Percentiles rank a stretch among this genome's conserved stretches.
phyloP scores from a whole-genome alignment of 257 asterid species.

The Salvia splendens region DNA sequence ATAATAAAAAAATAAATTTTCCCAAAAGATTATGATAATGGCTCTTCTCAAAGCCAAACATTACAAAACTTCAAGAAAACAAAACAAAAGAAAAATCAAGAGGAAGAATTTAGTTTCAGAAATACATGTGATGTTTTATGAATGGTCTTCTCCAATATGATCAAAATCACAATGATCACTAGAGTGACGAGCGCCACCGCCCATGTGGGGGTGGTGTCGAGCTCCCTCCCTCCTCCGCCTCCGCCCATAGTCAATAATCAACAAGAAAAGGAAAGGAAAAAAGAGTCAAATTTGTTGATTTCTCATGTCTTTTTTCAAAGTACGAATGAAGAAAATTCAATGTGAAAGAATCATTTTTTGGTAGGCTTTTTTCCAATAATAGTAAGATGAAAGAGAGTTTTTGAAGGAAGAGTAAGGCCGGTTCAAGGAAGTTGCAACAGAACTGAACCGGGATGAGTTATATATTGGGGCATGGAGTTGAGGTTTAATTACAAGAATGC shows the following conservation, averaged over 20 bases:
- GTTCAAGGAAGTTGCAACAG: constrained; percentile 45
- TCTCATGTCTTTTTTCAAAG: constrained; percentile 15
- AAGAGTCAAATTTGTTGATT: constrained; percentile 7
- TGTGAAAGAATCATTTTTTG: constrained; percentile 9
- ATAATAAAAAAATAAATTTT: background rate
- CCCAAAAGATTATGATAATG: background rate
- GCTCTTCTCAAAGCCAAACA: background rate
- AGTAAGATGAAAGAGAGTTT: constrained; percentile 23
- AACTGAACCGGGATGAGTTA: constrained; percentile 35
- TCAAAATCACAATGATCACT: constrained; percentile 63
- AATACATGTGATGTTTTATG: constrained; percentile 56
- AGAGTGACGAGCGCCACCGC: constrained; percentile 70
- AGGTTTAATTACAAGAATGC: constrained; percentile 25
- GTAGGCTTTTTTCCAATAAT: constrained; percentile 27
- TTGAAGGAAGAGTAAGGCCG: constrained; percentile 41
- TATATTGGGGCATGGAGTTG: constrained; percentile 21
- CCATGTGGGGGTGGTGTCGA: constrained; percentile 78
- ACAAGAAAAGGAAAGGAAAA: background rate
- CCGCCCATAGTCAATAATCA: constrained; percentile 40
- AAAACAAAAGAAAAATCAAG: background rate
- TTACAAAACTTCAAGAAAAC: background rate
- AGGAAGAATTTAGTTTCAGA: background rate
- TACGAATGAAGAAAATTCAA: constrained; percentile 29
- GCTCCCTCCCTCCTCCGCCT: constrained; percentile 53
- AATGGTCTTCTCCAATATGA: constrained; percentile 59